A percentile compares a stretch with the other conserved stretches of the same genome.
These are phyloP conservation scores for Fagopyrum esculentum DNA, from an alignment of 148 eudicot species.

Conservation along the genomic window DNA sequence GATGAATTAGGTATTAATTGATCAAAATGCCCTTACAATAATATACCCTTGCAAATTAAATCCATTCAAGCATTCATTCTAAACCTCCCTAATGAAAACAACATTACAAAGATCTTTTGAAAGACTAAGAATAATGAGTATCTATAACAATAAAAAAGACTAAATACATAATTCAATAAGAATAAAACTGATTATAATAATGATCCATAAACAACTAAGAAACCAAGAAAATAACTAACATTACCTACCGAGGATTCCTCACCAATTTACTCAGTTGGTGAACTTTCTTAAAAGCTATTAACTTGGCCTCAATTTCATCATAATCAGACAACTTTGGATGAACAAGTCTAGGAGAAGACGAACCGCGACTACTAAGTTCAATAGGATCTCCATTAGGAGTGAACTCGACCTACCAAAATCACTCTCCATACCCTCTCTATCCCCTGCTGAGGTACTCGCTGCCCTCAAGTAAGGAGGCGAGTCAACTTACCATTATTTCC, in stretches of 20 bases:
- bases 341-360: conserved; percentile 12
- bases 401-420: conserved; percentile 8
- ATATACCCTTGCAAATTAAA: background rate
- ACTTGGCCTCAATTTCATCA: conserved; percentile 16
- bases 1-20: too few relatives aligned
- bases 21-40: too few relatives aligned
- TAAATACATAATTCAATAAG: background rate
- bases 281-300: conserved; percentile 13
- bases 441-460: background rate
- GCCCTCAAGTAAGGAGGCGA: conserved; percentile 12
- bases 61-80: background rate
- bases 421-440: background rate
- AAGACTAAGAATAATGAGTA: too few relatives aligned
- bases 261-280: conserved; percentile 4
- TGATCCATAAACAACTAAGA: background rate
- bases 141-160: background rate
- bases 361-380: background rate
- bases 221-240: background rate
- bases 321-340: conserved; percentile 20
- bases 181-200: background rate
- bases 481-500: too few relatives aligned
- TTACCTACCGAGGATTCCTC: background rate
- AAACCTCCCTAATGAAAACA: background rate
- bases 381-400: background rate
- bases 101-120: background rate